Conservation (phyloP, 2,329 filamentous ascomycete genomes). For the Daldinia sp. region DNA sequence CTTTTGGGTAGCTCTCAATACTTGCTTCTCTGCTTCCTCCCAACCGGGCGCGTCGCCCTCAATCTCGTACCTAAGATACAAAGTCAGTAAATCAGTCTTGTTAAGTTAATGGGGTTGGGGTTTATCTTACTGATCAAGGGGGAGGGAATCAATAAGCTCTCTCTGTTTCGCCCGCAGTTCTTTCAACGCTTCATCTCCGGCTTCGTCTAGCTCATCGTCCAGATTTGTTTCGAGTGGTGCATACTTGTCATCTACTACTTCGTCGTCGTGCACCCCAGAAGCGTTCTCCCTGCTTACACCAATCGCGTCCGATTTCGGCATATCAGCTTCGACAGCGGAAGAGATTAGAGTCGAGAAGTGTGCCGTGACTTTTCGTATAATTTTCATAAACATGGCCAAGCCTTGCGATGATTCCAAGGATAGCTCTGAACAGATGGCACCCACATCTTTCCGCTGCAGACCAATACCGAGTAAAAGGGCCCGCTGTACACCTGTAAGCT, state of each 20-base stretch:
- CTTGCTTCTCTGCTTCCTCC: constrained; percentile 80
- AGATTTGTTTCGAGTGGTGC: constrained; percentile 77
- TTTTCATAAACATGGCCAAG: constrained; percentile 97
- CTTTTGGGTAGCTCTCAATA: constrained; percentile 67
- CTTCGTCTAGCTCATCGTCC: constrained; percentile 86
- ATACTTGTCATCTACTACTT: constrained; percentile 73
- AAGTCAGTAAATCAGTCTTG: constrained; percentile 19
- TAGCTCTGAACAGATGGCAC: constrained; percentile 82
- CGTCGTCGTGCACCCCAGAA: constrained; percentile 75
- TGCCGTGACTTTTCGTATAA: constrained; percentile 85
- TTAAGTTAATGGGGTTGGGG: neutral
- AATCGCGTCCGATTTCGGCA: constrained; percentile 69
- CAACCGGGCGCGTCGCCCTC: constrained; percentile 72
- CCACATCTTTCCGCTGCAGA: constrained; percentile 88
- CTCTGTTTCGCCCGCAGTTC: constrained; percentile 83
- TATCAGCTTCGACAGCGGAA: constrained; percentile 75
- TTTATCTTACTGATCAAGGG: constrained; percentile 80
- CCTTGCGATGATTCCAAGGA: constrained; percentile 80
- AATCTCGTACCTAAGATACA: constrained; percentile 69
- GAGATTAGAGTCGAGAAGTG: constrained; percentile 83
- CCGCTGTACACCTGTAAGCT: constrained; percentile 84
- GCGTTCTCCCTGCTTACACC: constrained; percentile 71
- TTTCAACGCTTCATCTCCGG: constrained; percentile 78
- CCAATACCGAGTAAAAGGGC: constrained; percentile 91
- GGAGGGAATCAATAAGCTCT: constrained; percentile 89